Percentiles rank a stretch among this genome's conserved stretches.
Evolutionary conservation across 306 rosid genomes (phyloP).

Genomic region (Trifolium dubium): DNA sequence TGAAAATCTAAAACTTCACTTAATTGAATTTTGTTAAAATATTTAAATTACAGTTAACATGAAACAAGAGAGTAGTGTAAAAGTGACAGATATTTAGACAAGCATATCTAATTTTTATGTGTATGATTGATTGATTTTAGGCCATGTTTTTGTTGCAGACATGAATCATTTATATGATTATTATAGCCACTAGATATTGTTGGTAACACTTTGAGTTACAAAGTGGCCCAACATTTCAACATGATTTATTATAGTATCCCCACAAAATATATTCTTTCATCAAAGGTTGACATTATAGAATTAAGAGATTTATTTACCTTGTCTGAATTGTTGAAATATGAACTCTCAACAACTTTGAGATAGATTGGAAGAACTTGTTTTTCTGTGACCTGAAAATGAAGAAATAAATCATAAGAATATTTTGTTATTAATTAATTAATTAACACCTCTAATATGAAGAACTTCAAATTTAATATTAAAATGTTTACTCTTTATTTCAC

Average conservation of each 20-base stretch:
- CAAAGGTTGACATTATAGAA: conserved; percentile 16
- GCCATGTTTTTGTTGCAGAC: conserved; percentile 44
- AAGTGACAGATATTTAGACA: conserved; percentile 58
- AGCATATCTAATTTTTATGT: conserved; percentile 51
- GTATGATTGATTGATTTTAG: conserved; percentile 22
- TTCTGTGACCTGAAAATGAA: conserved; percentile 71
- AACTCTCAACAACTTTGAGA: conserved; percentile 91
- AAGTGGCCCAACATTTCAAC: conserved; percentile 60
- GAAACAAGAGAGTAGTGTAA: background rate
- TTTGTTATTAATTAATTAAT: conserved; percentile 27
- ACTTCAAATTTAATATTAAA: conserved; percentile 9
- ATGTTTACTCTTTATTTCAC: conserved; percentile 15
- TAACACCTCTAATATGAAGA: conserved; percentile 1
- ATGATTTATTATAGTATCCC: conserved; percentile 45
- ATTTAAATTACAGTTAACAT: no score
- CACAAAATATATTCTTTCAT: conserved; percentile 39
- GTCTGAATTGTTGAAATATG: conserved; percentile 94
- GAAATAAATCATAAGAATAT: conserved; percentile 13
- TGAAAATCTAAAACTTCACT: background rate
- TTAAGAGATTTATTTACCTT: conserved; percentile 67
- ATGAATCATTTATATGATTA: conserved; percentile 48
- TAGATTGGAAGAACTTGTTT: conserved; percentile 88
- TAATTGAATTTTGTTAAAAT: background rate
- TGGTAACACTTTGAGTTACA: conserved; percentile 46
- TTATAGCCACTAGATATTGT: conserved; percentile 71